A percentile compares a stretch with the other conserved stretches of the same genome.
Conservation (phyloP, 2,329 filamentous ascomycete genomes). For the Colletotrichum higginsianum region DNA sequence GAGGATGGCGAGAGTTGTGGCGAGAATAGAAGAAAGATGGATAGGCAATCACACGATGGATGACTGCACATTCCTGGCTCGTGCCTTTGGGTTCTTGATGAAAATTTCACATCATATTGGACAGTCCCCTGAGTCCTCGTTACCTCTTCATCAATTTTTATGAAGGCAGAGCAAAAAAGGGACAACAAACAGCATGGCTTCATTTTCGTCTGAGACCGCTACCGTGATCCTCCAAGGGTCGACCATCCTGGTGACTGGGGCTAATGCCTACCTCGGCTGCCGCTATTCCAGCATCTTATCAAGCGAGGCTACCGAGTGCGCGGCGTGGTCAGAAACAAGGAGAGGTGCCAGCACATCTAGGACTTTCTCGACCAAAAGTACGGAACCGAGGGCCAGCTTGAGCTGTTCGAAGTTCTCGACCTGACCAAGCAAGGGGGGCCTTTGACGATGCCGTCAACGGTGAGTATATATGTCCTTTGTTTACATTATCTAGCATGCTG, state of each 20-base stretch:
- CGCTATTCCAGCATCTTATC: slow-evolving; percentile 42
- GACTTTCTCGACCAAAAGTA: too few species aligned
- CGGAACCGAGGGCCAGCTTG: too few species aligned
- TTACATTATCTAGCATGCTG: too few species aligned
- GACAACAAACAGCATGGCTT: not conserved
- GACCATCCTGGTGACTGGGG: slow-evolving; percentile 45
- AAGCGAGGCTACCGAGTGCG: slow-evolving; percentile 15
- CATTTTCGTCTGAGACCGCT: not conserved
- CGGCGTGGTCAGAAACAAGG: too few species aligned
- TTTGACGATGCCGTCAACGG: too few species aligned
- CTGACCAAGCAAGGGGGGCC: too few species aligned
- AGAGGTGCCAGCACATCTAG: too few species aligned
- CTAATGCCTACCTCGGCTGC: slow-evolving; percentile 44
- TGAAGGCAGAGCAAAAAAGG: not conserved
- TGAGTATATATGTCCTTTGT: too few species aligned
- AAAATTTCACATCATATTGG: not conserved
- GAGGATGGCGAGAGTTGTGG: not conserved
- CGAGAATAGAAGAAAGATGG: not conserved
- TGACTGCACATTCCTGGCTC: not conserved
- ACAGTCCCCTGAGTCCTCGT: not conserved
- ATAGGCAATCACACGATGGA: not conserved
- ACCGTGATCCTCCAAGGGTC: not conserved
- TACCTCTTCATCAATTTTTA: not conserved
- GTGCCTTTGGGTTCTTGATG: not conserved
- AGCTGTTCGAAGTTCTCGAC: too few species aligned